Evolutionary conservation across 2,329 filamentous ascomycete species (phyloP), one percentile per base, ranked within the genome.

Genomic region (Neofusicoccum ribis): DNA sequence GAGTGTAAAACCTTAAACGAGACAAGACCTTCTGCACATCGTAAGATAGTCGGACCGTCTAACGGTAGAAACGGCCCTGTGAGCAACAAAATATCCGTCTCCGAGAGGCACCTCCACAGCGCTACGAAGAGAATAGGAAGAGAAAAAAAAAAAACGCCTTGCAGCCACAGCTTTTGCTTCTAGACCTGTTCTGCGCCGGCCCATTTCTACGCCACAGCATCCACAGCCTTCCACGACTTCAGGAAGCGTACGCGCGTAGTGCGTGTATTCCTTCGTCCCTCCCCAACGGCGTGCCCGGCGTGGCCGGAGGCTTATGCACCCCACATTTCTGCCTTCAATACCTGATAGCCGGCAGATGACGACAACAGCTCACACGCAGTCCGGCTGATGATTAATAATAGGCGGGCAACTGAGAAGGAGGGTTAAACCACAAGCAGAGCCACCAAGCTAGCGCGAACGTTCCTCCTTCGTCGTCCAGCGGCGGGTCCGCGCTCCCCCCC

Each of bases 31-130:
- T 49, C 46, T n/a, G 43, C 12, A n/a, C 5, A n/a, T 43, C 52
- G n/a, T 43, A 56, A 6, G 52, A 39, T n/a, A 39, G 12, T 56
- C 52, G 52, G 52, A 56, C 52, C 52, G 52, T 56, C 43, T 37
- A 23, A 41, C 37, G 3, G 15, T 39, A 41, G 17, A 17, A 31
- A 31, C 27, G 27, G 27, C 27, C 27, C 27, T 31, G 27, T 31
- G 27, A 7, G 27, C 39, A n/a, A 11, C n/a, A 12, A 43, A 12
- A 44, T 34, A 39, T 43, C 37, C 52, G 37, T 31, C 27, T 31
- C 27, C 27, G 27, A 7, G 27, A 31, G 27, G 27, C 5, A 31
- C 27, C 27, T 31, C 5, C 27, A 31, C 27, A 31, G 27, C 23
- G 23, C 23, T 23, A 23, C 23, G 23, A 23, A 23, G 23, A 23